These are phyloP conservation scores for Monosporascus sp. DNA, from an alignment of 2,329 filamentous ascomycete genomes.

Conservation along the genomic window DNA sequence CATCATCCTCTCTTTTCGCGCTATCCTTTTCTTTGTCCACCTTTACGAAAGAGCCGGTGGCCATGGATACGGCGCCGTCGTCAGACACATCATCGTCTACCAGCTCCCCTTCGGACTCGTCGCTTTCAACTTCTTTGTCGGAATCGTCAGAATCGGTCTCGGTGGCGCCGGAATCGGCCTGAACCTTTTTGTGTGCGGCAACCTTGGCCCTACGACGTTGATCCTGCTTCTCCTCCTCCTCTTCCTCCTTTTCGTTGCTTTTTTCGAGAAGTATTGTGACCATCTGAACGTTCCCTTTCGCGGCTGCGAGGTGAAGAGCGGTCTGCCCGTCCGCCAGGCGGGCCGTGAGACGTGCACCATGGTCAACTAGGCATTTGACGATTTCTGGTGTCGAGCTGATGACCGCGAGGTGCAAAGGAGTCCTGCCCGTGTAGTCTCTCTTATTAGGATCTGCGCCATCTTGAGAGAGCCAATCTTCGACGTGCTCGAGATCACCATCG, in stretches of 20 bases:
- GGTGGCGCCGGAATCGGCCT: conserved; percentile 8
- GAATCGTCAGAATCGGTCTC: conserved; percentile 13
- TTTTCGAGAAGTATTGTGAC: conserved; percentile 67
- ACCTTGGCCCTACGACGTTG: conserved; percentile 36
- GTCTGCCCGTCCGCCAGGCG: conserved; percentile 76
- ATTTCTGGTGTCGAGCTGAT: conserved; percentile 64
- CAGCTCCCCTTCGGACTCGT: conserved; percentile 41
- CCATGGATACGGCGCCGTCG: conserved; percentile 45
- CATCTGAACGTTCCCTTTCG: conserved; percentile 63
- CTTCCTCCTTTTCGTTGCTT: conserved; percentile 68
- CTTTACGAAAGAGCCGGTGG: conserved; percentile 72
- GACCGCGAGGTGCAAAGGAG: conserved; percentile 72
- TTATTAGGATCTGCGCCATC: conserved; percentile 66
- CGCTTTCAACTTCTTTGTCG: conserved; percentile 28
- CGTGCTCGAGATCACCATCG: conserved; percentile 63
- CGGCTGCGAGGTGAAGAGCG: conserved; percentile 75
- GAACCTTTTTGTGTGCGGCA: conserved; percentile 18
- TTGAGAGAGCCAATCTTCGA: conserved; percentile 64
- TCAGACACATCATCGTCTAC: conserved; percentile 45
- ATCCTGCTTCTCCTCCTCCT: conserved; percentile 55
- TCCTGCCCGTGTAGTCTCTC: conserved; percentile 73
- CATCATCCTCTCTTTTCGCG: conserved; percentile 32
- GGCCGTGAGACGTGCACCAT: conserved; percentile 67
- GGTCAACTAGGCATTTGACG: conserved; percentile 65
- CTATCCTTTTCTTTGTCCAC: conserved; percentile 43